Conservation (phyloP, 345 rosid genomes). For the Eucalyptus polybractea region DNA sequence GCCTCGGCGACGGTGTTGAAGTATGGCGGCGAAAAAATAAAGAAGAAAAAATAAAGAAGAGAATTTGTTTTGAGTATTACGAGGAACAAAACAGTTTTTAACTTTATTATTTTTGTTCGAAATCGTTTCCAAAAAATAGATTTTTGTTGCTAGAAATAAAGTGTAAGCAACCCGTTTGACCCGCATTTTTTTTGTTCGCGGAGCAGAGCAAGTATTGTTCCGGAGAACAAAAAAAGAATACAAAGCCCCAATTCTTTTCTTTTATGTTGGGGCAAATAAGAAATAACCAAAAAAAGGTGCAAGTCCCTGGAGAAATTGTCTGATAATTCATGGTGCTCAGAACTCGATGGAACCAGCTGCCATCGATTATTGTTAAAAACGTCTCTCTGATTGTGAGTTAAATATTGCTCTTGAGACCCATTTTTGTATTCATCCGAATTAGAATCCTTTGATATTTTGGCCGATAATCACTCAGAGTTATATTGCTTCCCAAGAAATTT, state of each 20-base stretch:
- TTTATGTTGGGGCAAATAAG: neutral
- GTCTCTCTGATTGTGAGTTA: neutral
- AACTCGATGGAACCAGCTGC: neutral
- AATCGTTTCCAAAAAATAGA: no score
- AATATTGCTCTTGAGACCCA: neutral
- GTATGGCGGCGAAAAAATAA: no score
- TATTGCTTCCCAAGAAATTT: neutral
- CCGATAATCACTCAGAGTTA: neutral
- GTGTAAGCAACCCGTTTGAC: no score
- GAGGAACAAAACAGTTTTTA: no score
- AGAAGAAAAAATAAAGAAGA: no score
- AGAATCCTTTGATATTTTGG: neutral
- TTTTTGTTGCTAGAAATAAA: no score
- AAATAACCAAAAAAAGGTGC: neutral
- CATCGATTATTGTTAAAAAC: neutral
- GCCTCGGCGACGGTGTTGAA: no score
- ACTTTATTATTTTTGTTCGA: no score
- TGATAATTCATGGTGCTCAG: neutral
- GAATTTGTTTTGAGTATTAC: no score
- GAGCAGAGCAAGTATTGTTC: no score
- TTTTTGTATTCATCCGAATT: neutral
- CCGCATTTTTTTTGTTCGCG: no score
- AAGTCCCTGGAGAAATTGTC: neutral
- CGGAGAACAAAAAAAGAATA: rapidly evolving
- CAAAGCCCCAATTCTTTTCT: neutral